A percentile compares a stretch with the other conserved stretches of the same genome.
Evolutionary conservation across 768 basidiomycete genomes (phyloP).

Genomic region (Trametes sanguinea): DNA sequence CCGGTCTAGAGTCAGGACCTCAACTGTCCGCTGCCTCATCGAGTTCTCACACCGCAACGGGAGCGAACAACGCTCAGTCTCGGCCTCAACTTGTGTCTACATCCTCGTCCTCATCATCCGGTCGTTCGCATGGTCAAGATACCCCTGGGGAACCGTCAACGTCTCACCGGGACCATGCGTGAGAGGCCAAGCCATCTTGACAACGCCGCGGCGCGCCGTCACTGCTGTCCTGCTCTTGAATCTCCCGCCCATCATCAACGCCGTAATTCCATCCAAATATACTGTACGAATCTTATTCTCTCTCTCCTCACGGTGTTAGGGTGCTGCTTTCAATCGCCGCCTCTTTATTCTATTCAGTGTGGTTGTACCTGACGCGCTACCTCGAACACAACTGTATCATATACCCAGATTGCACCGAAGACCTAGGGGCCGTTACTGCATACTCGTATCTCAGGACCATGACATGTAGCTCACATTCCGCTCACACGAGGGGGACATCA

Average conservation of each 20-base stretch:
- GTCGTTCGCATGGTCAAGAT: background rate
- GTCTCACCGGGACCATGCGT: constrained; percentile 12
- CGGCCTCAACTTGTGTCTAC: constrained; percentile 1
- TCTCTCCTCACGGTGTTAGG: constrained; percentile 2
- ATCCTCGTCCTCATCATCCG: constrained; percentile 3
- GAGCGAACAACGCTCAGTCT: background rate
- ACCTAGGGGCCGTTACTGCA: background rate
- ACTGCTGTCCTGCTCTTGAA: background rate
- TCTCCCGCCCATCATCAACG: background rate
- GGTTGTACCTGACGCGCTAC: constrained; percentile 10
- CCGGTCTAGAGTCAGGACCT: constrained; percentile 17
- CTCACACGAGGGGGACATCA: background rate
- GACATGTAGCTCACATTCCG: constrained; percentile 2
- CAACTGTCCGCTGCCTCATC: background rate
- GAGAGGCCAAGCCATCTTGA: background rate
- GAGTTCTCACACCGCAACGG: background rate
- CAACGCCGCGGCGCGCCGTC: background rate
- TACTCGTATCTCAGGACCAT: background rate
- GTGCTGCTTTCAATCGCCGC: constrained; percentile 1
- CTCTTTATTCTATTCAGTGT: constrained; percentile 8
- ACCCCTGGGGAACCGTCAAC: constrained; percentile 7
- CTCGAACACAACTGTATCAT: constrained; percentile 14
- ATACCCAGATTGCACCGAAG: constrained; percentile 3
- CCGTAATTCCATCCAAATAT: background rate
- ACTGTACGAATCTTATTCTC: constrained; percentile 1